Evolutionary conservation across 495 filamentous ascomycete species (phyloP).

Genomic region (Penicillium crystallinum): DNA sequence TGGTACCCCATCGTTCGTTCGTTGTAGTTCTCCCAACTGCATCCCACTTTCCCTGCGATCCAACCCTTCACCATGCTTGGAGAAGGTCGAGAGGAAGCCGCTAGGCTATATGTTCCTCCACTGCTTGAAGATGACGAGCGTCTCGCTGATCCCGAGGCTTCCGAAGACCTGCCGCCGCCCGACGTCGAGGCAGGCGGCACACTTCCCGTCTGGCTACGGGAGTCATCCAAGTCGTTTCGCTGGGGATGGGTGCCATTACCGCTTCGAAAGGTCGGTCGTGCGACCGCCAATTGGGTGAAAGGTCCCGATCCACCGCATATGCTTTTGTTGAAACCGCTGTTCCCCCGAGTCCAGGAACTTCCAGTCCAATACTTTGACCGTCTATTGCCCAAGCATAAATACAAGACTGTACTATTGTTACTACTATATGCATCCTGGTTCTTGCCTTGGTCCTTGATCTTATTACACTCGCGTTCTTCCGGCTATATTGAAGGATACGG

Average conservation of each 20-base stretch:
- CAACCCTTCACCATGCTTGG: conserved; percentile 27
- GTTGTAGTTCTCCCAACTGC: conserved; percentile 3
- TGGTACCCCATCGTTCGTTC: conserved; percentile 7
- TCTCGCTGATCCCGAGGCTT: conserved; percentile 36
- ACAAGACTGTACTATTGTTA: conserved; percentile 55
- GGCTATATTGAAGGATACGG: conserved; percentile 67
- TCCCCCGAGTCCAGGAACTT: conserved; percentile 63
- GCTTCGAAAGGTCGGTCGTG: conserved; percentile 42
- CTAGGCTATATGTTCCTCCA: conserved; percentile 32
- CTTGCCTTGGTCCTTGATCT: conserved; percentile 61
- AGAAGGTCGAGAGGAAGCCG: conserved; percentile 31
- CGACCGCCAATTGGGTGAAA: conserved; percentile 58
- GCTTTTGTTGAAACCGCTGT: conserved; percentile 62
- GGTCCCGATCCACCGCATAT: conserved; percentile 62
- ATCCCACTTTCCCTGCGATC: not conserved
- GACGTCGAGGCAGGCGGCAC: conserved; percentile 34
- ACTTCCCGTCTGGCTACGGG: conserved; percentile 49
- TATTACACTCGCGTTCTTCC: conserved; percentile 57
- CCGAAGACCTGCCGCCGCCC: conserved; percentile 33
- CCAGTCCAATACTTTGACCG: conserved; percentile 59
- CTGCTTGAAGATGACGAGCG: conserved; percentile 34
- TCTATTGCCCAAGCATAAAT: conserved; percentile 57
- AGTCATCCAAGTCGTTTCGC: conserved; percentile 49
- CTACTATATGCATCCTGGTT: conserved; percentile 66
- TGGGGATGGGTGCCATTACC: conserved; percentile 51